Evolutionary conservation across 106 monocot species (phyloP), one percentile per base, ranked within the genome.

Genomic region (Dioscorea zingiberensis): DNA sequence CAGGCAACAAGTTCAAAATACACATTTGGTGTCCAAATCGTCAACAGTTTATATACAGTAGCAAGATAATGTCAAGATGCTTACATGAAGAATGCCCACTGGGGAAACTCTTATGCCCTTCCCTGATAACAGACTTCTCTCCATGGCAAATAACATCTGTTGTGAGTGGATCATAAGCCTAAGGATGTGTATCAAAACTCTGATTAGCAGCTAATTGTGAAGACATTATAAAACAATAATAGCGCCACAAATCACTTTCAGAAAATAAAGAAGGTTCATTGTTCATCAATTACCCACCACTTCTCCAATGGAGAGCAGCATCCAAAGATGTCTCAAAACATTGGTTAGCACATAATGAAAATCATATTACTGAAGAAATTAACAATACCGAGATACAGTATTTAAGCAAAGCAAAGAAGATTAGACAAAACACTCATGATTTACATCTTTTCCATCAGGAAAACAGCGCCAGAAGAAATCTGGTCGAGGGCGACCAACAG

Each of bases 21-120:
- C 30, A 30, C 30, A 26, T 12, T 59, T 24, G 2, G 10, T 24
- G 11, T 25, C 22, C 7, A 69, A 45, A 58, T 7, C 10, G 24
- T 10, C 24, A 26, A 13, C 49, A 49, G 49, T 16, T n/a, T n/a
- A 44, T n/a, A 9, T 46, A 46, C 57, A 24, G 25, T 16, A 47
- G 16, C 12, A 18, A 24, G 21, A 55, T 44, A 26, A 1, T 46
- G 27, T 0, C 1, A 17, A 12, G 47, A 55, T 55, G 21, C 84
- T 76, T 85, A 90, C 89, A 85, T 67, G 89, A 90, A 65, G 89
- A 71, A 74, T 90, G 89, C 7, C 89, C 89, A 28, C 89, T 90
- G 49, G 85, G 89, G 54, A 90, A 90, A 62, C 89, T 90, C 69
- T 90, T 90, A 71, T 90, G 89, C 16, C 89, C 89, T 80, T 90